Evolutionary conservation across 202 grass and related monocot species (phyloP), one percentile per base, ranked within the genome.

Genomic region (Zoysia matrella): DNA sequence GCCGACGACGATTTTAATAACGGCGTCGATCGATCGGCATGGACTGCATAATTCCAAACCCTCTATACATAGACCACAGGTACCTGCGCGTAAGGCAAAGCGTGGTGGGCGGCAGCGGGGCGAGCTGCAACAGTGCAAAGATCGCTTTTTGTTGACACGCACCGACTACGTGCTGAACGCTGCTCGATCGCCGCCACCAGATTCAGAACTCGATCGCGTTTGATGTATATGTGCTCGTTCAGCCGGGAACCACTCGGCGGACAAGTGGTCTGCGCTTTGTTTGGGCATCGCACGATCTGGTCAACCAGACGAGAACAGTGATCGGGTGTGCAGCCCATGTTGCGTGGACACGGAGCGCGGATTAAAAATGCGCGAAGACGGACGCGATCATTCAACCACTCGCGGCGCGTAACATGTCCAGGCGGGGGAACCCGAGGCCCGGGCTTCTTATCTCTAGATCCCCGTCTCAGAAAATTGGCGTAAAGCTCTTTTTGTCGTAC

Each of bases 351-450:
- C 3, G 14, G 43, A 47, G 65, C 47, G 43, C 44, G 7, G 65
- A 47, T 68, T 47, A 9, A 47, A 47, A 68, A 68, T 47, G 12
- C 47, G 14, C 44, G 3, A 4, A n/a, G 45, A 68, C 10, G 43
- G 44, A 47, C 65, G 18, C 65, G 65, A 68, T 68, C 65, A 47
- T n/a, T 16, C 44, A 68, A n/a, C 65, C 47, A 18, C 65, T 68
- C 65, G 44, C 11, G 44, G 44, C 14, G 18, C 44, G 11, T n/a
- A 68, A 68, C 65, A 47, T 68, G 65, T 13, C 44, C 16, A 45
- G 2, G 13, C 10, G 43, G 6, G 65, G 65, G 65, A 68, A 68
- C 44, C 65, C 44, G 65, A 68, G 65, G 65, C 8, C 6, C 65
- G 43, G 45, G 13, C 13, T 53, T 53, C 13, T 15, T 22, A 22